These are phyloP conservation scores for Phylloporus rhodoxanthus DNA, from an alignment of 768 basidiomycete genomes.

Conservation along the genomic window DNA sequence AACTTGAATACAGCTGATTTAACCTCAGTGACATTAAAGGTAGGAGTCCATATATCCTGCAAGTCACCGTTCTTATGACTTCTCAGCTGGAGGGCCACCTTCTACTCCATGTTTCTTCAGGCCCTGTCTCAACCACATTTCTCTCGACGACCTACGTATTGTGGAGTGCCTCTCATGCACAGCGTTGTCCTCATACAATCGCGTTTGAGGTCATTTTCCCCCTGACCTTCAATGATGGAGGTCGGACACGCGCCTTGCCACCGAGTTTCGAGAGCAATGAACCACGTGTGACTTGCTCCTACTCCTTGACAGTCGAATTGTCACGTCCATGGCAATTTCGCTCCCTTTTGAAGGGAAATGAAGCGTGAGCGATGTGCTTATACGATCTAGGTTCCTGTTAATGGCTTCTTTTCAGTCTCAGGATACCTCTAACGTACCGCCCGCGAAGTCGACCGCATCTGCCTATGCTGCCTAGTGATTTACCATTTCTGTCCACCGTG, in stretches of 20 bases:
- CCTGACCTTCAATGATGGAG: slow-evolving; percentile 36
- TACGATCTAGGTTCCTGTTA: not conserved
- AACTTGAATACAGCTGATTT: slow-evolving; percentile 3
- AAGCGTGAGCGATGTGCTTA: slow-evolving; percentile 34
- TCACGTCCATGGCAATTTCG: slow-evolving; percentile 36
- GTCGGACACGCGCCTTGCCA: slow-evolving; percentile 37
- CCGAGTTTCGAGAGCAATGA: slow-evolving; percentile 37
- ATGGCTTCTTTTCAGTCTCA: slow-evolving; percentile 32
- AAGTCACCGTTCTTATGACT: not conserved
- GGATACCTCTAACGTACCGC: slow-evolving; percentile 44
- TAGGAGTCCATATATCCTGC: not conserved
- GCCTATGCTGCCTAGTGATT: slow-evolving; percentile 41
- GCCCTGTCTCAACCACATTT: slow-evolving; percentile 12
- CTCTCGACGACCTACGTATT: slow-evolving; percentile 14
- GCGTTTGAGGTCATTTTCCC: slow-evolving; percentile 46
- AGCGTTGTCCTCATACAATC: slow-evolving; percentile 31
- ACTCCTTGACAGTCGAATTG: slow-evolving; percentile 41
- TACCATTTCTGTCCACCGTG: slow-evolving; percentile 50
- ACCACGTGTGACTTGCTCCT: slow-evolving; percentile 35
- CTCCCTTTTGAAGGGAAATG: slow-evolving; percentile 41
- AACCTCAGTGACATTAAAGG: slow-evolving; percentile 21
- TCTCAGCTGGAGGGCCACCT: slow-evolving; percentile 24
- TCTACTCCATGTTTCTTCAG: slow-evolving; percentile 11
- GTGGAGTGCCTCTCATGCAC: slow-evolving; percentile 14
- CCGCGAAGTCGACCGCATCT: slow-evolving; percentile 52